Evolutionary conservation across 495 filamentous ascomycete genomes (phyloP).

Genomic region (Podospora anserina): DNA sequence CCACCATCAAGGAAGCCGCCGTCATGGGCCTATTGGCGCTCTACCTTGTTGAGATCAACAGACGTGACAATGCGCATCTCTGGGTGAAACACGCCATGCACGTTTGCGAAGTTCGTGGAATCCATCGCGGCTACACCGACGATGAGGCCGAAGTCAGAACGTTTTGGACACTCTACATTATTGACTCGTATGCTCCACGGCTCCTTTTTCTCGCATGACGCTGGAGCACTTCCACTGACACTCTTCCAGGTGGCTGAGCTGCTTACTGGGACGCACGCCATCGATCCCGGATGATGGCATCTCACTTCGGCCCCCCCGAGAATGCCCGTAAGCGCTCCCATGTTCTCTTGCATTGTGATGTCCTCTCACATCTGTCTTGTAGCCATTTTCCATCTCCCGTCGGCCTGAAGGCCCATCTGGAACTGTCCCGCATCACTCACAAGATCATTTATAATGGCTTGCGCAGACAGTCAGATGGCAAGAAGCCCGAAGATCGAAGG

Average conservation of each 20-base stretch:
- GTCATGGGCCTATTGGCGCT: slow-evolving; percentile 38
- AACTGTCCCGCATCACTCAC: slow-evolving; percentile 38
- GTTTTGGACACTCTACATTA: slow-evolving; percentile 45
- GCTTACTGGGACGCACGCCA: slow-evolving; percentile 42
- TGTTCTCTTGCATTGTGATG: background rate
- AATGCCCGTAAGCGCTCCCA: slow-evolving; percentile 6
- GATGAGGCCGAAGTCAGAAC: slow-evolving; percentile 34
- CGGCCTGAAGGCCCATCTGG: slow-evolving; percentile 39
- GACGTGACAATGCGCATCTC: slow-evolving; percentile 39
- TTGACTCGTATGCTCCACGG: slow-evolving; percentile 35
- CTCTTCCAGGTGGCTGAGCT: slow-evolving; percentile 35
- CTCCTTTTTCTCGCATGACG: background rate
- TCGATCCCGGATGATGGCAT: slow-evolving; percentile 37
- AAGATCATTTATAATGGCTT: slow-evolving; percentile 38
- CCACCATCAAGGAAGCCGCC: slow-evolving; percentile 32
- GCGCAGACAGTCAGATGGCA: slow-evolving; percentile 16
- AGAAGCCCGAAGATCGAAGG: slow-evolving; percentile 13
- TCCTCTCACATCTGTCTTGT: slow-evolving; percentile 22
- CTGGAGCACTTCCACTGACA: slow-evolving; percentile 1
- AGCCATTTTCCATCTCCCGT: slow-evolving; percentile 34
- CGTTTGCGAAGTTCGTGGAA: slow-evolving; percentile 35
- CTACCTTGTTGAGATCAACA: slow-evolving; percentile 41
- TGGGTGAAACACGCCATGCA: slow-evolving; percentile 38
- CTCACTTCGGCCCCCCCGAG: slow-evolving; percentile 32
- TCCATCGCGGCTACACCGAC: slow-evolving; percentile 31